These are phyloP conservation scores for Tribonema minus DNA, from an alignment of 108 stramenopile species.

Conservation along the genomic window DNA sequence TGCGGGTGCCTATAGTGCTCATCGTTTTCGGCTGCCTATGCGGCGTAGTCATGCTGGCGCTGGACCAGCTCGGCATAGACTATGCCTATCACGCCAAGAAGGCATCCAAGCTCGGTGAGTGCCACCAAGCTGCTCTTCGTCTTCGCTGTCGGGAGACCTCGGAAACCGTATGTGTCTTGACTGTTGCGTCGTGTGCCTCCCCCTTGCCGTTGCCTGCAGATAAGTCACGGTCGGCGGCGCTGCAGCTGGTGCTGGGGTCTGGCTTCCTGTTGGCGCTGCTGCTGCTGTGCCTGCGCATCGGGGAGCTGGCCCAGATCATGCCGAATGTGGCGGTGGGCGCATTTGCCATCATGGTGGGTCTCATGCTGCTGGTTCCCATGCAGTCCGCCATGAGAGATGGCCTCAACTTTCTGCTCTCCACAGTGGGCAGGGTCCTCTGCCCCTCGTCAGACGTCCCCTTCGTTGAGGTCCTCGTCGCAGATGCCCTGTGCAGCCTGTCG, in stretches of 20 bases:
- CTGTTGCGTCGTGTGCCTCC: too few relatives aligned
- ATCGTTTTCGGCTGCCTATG: too few relatives aligned
- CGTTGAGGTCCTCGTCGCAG: slow-evolving; percentile 43
- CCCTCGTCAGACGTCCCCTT: slow-evolving; percentile 41
- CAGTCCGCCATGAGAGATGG: neutral
- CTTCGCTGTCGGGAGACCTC: too few relatives aligned
- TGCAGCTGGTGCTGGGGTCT: neutral
- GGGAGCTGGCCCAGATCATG: neutral
- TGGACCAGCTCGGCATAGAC: too few relatives aligned
- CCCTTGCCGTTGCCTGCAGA: too few relatives aligned
- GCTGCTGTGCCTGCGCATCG: slow-evolving; percentile 7
- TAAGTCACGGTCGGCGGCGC: too few relatives aligned
- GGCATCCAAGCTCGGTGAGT: too few relatives aligned
- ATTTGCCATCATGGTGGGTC: slow-evolving; percentile 12
- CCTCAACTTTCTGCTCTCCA: neutral
- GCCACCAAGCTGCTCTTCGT: too few relatives aligned
- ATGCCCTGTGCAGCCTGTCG: slow-evolving; percentile 38
- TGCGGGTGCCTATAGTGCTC: too few relatives aligned
- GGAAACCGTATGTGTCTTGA: too few relatives aligned
- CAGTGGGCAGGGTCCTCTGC: slow-evolving; percentile 17
- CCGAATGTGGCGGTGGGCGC: slow-evolving; percentile 20
- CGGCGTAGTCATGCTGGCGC: too few relatives aligned
- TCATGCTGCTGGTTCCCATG: slow-evolving; percentile 12
- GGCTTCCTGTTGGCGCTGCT: neutral
- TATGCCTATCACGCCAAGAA: too few relatives aligned